Percentiles rank a stretch among this genome's conserved stretches.
Evolutionary conservation across 345 rosid species (phyloP).

Genomic region (Ceriops zippeliana): DNA sequence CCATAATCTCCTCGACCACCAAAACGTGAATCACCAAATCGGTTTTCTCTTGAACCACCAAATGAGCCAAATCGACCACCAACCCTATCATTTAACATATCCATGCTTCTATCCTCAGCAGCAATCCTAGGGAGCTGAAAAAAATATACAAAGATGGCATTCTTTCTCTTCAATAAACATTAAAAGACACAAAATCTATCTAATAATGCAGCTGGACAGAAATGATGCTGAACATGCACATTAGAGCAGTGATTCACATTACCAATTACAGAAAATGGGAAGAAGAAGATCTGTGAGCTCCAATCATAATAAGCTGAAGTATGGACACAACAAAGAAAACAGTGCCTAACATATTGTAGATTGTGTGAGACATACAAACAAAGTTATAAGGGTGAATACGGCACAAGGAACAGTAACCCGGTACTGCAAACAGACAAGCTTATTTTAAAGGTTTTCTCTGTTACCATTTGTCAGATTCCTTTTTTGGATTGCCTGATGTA

Average conservation of each 20-base stretch:
- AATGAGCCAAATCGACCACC: conserved; percentile 32
- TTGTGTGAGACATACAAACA: too few relatives aligned
- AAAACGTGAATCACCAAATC: conserved; percentile 17
- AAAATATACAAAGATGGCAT: conserved; percentile 5
- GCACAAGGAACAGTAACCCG: too few relatives aligned
- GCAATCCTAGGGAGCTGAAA: conserved; percentile 69
- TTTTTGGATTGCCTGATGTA: not conserved
- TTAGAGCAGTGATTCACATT: not conserved
- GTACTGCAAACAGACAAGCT: too few relatives aligned
- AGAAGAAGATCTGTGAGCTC: not conserved
- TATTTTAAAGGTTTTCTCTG: too few relatives aligned
- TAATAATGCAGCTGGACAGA: not conserved
- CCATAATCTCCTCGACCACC: conserved; percentile 38
- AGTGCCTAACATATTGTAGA: too few relatives aligned
- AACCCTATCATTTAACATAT: conserved; percentile 40
- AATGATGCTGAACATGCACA: not conserved
- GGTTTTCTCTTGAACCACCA: not conserved
- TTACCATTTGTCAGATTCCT: too few relatives aligned
- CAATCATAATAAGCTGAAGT: not conserved
- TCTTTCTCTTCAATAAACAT: not conserved
- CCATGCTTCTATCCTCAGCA: conserved; percentile 43
- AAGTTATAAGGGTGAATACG: too few relatives aligned
- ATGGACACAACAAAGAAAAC: too few relatives aligned
- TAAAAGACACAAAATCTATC: not conserved
- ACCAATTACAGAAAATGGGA: not conserved